Base-by-base conservation (phyloP, 129 eudicot species). In the Chrysanthemum lavandulifolium region DNA sequence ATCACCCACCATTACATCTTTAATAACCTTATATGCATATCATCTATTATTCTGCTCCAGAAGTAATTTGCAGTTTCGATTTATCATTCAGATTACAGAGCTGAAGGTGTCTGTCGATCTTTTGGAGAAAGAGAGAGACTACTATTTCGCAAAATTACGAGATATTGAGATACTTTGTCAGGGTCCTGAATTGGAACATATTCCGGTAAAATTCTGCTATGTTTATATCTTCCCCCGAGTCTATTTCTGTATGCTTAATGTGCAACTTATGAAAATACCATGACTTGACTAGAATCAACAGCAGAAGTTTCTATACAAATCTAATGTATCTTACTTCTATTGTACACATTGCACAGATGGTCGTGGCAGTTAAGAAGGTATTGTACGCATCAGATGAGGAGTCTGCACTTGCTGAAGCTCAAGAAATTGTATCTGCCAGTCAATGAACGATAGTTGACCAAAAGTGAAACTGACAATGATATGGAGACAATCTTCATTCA, bases 91-190 rank as follows among this genome's bases (percentile, higher is more conserved):
- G 98, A 75, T 90, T 53, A 84, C 97, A 27, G 97, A 94, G 54
- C 82, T 94, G 71, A 90, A 87, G 87, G 68, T 94, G 55, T 90
- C 91, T 21, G 93, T 84, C 48, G 98, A 94, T 70, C 82, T 74
- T 56, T 73, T 94, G 84, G 98, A 90, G 63, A 90, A 82, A 78
- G 98, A 94, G 74, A 86, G 97, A 68, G 98, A 94, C 72, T 94
- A 87, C 75, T 94, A 94, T 78, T 94, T 90, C 69, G 85, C 87
- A 31, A 94, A 94, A 53, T 76, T 94, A 61, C 81, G 97, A 67
- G 96, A 94, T 76, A 81, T 94, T 55, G 98, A 94, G 79, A 81
- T 88, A 55, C 85, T 94, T 49, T 94, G 97, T 78, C 97, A 94
- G 85, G 70, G 81, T 31, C 86, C 97, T n/a, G 86, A 87, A 50